phyloP scores from a whole-genome alignment of 2,329 filamentous ascomycete genomes.

The Fusarium secorum region DNA sequence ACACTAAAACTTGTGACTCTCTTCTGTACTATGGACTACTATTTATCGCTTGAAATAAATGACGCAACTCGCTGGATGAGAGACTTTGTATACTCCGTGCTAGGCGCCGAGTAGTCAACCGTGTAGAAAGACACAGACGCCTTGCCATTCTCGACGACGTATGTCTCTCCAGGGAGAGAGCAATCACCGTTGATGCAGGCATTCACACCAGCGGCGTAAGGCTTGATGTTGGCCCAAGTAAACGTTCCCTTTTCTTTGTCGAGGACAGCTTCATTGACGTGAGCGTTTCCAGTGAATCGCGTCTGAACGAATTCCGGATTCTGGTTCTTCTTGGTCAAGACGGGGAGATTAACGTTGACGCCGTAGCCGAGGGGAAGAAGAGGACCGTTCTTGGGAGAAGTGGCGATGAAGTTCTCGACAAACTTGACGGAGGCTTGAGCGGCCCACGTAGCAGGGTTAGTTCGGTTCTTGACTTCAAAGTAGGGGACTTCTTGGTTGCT shows the following conservation, averaged over 20 bases:
- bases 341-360: conserved; percentile 60
- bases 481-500: conserved; percentile 54
- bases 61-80: conserved; percentile 40
- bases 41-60: conserved; percentile 12
- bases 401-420: conserved; percentile 54
- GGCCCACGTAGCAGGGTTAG: conserved; percentile 55
- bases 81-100: conserved; percentile 29
- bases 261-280: conserved; percentile 55
- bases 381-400: conserved; percentile 42
- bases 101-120: conserved; percentile 59
- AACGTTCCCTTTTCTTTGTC: conserved; percentile 55
- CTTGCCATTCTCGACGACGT: conserved; percentile 53
- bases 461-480: conserved; percentile 48
- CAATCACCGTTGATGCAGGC: conserved; percentile 61
- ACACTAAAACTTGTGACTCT: background rate
- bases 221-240: conserved; percentile 49
- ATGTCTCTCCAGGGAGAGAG: conserved; percentile 59
- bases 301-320: conserved; percentile 56
- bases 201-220: conserved; percentile 53
- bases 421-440: conserved; percentile 54
- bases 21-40: background rate
- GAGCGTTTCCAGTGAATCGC: conserved; percentile 57
- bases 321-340: conserved; percentile 50
- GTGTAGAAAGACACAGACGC: conserved; percentile 57
- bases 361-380: conserved; percentile 60